Percentiles rank a stretch among this genome's conserved stretches.
phyloP scores from a whole-genome alignment of 768 basidiomycete genomes.

The Phylloporus rhodoxanthus region DNA sequence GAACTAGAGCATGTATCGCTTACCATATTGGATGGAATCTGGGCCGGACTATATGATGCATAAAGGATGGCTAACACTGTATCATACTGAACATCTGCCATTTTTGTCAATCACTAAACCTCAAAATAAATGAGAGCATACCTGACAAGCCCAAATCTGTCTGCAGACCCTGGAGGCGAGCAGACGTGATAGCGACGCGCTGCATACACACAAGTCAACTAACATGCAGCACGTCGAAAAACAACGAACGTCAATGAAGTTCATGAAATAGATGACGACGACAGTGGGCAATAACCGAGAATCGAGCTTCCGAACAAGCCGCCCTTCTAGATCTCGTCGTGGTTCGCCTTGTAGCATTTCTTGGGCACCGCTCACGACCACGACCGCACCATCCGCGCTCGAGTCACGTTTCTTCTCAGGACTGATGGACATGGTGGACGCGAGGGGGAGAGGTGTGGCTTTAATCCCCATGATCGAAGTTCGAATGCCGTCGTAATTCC shows the following conservation, averaged over 20 bases:
- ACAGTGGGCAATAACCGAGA: conserved; percentile 51
- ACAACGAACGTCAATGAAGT: conserved; percentile 55
- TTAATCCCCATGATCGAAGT: not conserved
- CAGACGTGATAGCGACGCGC: conserved; percentile 48
- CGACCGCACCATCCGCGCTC: not conserved
- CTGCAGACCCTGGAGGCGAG: conserved; percentile 46
- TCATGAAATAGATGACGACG: conserved; percentile 57
- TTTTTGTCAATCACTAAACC: not conserved
- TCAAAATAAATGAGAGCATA: conserved; percentile 9
- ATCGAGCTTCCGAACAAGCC: conserved; percentile 53
- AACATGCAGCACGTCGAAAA: not conserved
- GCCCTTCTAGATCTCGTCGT: conserved; percentile 12
- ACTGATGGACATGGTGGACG: conserved; percentile 9
- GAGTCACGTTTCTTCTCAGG: conserved; percentile 15
- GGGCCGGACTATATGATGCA: conserved; percentile 60
- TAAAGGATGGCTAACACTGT: conserved; percentile 52
- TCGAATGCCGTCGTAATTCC: not conserved
- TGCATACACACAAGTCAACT: conserved; percentile 12
- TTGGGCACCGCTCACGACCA: not conserved
- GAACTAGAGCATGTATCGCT: not conserved
- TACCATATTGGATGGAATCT: conserved; percentile 30
- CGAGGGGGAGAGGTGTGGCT: not conserved
- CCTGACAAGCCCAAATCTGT: conserved; percentile 43
- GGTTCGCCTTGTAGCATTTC: not conserved
- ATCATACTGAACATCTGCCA: conserved; percentile 47